Base-by-base conservation (phyloP, 2,329 filamentous ascomycete genomes). In the Mycosphaerelloides madeirae region DNA sequence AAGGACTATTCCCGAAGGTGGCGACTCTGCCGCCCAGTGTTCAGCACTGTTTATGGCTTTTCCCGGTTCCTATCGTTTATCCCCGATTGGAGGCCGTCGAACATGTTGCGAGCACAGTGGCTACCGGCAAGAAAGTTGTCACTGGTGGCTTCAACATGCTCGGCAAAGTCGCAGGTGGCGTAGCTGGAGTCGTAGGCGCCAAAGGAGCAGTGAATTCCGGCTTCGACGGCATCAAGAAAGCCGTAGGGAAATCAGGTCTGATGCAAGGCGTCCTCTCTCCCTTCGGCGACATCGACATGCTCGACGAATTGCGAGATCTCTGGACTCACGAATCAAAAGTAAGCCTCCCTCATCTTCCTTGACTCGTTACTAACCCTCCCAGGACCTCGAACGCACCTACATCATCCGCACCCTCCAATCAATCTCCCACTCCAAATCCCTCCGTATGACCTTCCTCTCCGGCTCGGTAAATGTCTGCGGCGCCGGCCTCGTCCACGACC, bases 271-370 rank as follows among this genome's bases (percentile, higher is more conserved):
- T 97, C 31, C 74, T 98, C 38, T 96, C 89, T 70, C 90, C 94
- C 29, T 98, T 98, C 65, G 93, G 93, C 43, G 93, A 97, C 55
- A 84, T 98, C 49, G 93, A 96, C 60, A 80, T 97, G 39, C 81
- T 93, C 41, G 93, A 98, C 68, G 93, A 97, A 63, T 72, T 97
- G 46, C 84, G 91, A 62, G 93, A 98, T 65, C 84, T 95, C 75
- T 98, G 93, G 93, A 98, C 93, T 16, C 93, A 98, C 62, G 91
- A 97, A 40, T 90, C 85, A 41, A 98, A 97, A 73, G 80, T 81
- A 66, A 48, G 58, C 39, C 11, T 38, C 45, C 43, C 46, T 31
- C 38, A 29, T 38, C 55, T 6, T 29, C 1, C n/a, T 5, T 3
- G n/a, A 16, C 3, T 7, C 18, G 29, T 16, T 16, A 42, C 48